phyloP scores from a whole-genome alignment of 1,284 basidiomycete species.

The Melampsora larici-populina region DNA sequence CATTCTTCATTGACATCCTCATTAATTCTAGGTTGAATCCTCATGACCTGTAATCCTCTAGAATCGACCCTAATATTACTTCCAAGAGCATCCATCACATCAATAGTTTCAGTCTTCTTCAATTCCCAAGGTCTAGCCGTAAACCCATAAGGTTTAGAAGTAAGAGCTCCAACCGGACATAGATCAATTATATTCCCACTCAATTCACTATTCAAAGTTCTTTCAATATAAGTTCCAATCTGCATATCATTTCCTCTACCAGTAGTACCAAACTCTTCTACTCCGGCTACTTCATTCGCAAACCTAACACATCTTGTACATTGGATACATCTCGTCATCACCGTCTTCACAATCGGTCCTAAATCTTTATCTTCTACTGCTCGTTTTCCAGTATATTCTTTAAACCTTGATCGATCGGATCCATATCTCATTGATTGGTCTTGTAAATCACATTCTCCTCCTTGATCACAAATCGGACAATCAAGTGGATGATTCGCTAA shows the following conservation, averaged over 20 bases:
- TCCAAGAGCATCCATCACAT: slow-evolving; percentile 96
- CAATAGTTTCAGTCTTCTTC: slow-evolving; percentile 95
- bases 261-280: slow-evolving; percentile 93
- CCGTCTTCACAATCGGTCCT: slow-evolving; percentile 96
- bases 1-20: slow-evolving; percentile 99
- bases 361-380: slow-evolving; percentile 98
- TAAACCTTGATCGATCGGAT: slow-evolving; percentile 92
- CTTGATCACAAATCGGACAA: slow-evolving; percentile 97
- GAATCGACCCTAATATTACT: slow-evolving; percentile 97
- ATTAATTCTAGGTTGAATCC: slow-evolving; percentile 90
- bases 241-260: slow-evolving; percentile 98
- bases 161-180: slow-evolving; percentile 91
- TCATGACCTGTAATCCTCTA: slow-evolving; percentile 92
- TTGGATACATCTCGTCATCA: slow-evolving; percentile 99
- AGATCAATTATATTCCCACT: slow-evolving; percentile 97
- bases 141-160: slow-evolving; percentile 97
- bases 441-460: slow-evolving; percentile 95
- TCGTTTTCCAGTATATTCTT: slow-evolving; percentile 95
- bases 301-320: slow-evolving; percentile 99
- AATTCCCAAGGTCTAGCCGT: slow-evolving; percentile 97
- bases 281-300: slow-evolving; percentile 97
- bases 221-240: slow-evolving; percentile 97
- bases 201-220: slow-evolving; percentile 94
- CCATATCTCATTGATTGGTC: slow-evolving; percentile 99
- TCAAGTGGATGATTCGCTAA: slow-evolving; percentile 96